Evolutionary conservation across 176 grass and related monocot species (phyloP).

Genomic region (Raddia guianensis): DNA sequence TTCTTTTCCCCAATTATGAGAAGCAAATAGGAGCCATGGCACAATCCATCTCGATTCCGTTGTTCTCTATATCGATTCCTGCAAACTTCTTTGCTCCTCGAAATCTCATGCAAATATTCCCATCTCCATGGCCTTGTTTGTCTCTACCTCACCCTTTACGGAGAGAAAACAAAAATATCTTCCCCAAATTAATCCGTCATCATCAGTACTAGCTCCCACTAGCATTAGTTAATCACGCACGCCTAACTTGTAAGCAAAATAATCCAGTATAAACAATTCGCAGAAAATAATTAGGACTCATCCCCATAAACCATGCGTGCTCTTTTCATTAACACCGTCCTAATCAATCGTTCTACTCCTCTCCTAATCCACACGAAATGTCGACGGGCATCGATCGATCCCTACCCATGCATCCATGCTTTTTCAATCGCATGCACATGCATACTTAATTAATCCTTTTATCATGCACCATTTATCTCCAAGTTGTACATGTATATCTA

Average conservation of each 20-base stretch:
- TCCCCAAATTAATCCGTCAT: constrained; percentile 38
- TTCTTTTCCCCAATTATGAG: constrained; percentile 49
- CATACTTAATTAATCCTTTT: not conserved
- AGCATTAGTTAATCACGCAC: constrained; percentile 43
- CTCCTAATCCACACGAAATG: constrained; percentile 42
- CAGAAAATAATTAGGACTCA: constrained; percentile 25
- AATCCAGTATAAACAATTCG: constrained; percentile 26
- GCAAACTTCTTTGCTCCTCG: constrained; percentile 37
- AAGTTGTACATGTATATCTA: not conserved
- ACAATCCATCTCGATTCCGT: constrained; percentile 60
- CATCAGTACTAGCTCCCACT: constrained; percentile 44
- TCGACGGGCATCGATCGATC: not conserved
- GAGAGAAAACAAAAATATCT: constrained; percentile 30
- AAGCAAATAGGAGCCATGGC: constrained; percentile 46
- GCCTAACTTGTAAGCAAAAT: constrained; percentile 46
- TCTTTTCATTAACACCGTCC: not conserved
- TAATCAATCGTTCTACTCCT: not conserved
- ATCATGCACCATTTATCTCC: not conserved
- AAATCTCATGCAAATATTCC: constrained; percentile 64
- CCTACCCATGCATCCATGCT: not conserved
- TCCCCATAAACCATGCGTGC: constrained; percentile 26
- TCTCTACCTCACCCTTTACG: constrained; percentile 41
- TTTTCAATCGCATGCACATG: not conserved
- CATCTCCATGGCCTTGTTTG: constrained; percentile 42
- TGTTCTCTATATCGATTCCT: constrained; percentile 53